phyloP scores from a whole-genome alignment of 495 filamentous ascomycete species.

The Chaetomidium leptoderma region DNA sequence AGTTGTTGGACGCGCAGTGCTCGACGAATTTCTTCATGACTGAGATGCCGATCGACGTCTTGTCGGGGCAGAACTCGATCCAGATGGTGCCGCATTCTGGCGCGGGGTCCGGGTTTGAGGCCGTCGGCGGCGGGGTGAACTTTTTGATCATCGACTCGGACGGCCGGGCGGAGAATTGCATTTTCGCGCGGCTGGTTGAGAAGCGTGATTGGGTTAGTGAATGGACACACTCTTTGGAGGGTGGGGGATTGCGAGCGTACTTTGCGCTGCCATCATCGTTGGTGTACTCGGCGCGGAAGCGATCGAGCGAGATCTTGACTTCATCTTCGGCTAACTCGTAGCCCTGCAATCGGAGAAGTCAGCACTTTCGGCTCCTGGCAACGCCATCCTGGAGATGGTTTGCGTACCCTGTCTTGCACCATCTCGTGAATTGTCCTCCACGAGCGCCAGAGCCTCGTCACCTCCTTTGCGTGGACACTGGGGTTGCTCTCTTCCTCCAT shows the following conservation, averaged over 20 bases:
- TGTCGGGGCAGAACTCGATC: constrained; percentile 78
- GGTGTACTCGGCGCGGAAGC: constrained; percentile 65
- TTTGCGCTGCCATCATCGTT: constrained; percentile 65
- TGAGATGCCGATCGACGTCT: constrained; percentile 75
- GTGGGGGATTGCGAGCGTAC: constrained; percentile 43
- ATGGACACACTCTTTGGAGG: background rate
- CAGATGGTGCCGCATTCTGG: constrained; percentile 81
- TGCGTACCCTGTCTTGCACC: constrained; percentile 70
- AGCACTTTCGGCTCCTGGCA: background rate
- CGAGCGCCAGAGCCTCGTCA: constrained; percentile 77
- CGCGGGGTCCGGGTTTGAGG: constrained; percentile 58
- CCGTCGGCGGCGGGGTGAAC: constrained; percentile 64
- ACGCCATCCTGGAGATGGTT: background rate
- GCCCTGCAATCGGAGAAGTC: constrained; percentile 51
- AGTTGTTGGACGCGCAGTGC: constrained; percentile 68
- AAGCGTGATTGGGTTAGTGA: background rate
- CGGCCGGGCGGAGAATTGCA: constrained; percentile 83
- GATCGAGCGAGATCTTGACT: constrained; percentile 70
- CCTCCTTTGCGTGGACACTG: constrained; percentile 52
- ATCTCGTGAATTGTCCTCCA: constrained; percentile 86
- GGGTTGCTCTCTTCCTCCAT: constrained; percentile 54
- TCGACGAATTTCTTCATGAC: constrained; percentile 87
- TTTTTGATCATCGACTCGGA: constrained; percentile 76
- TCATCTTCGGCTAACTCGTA: constrained; percentile 90
- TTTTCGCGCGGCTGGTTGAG: constrained; percentile 62